These are phyloP conservation scores for Carex arenaria DNA, from an alignment of 202 grass and related monocot species.

Conservation along the genomic window DNA sequence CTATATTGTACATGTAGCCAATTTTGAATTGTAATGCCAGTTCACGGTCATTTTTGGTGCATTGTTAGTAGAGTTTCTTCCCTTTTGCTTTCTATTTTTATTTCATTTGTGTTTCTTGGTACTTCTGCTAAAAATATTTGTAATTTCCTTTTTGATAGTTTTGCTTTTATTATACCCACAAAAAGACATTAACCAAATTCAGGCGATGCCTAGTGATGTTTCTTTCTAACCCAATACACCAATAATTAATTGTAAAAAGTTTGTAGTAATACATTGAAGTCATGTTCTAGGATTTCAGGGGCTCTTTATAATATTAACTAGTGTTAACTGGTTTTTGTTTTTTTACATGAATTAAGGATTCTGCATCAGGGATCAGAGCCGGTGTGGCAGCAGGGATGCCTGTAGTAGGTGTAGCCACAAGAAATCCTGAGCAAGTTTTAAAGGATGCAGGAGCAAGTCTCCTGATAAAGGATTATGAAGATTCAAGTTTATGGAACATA, in stretches of 20 bases:
- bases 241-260: neutral
- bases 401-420: constrained; percentile 53
- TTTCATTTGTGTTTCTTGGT: neutral
- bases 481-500: constrained; percentile 47
- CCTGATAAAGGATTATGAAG: constrained; percentile 59
- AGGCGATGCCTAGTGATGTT: neutral
- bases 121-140: neutral
- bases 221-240: neutral
- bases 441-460: constrained; percentile 60
- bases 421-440: constrained; percentile 72
- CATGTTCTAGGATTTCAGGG: neutral
- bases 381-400: constrained; percentile 71
- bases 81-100: neutral
- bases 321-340: neutral
- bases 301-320: neutral
- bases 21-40: neutral
- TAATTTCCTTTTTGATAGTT: neutral
- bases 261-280: neutral
- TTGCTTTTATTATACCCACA: neutral
- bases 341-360: constrained; percentile 43
- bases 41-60: neutral
- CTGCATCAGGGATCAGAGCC: constrained; percentile 62
- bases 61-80: neutral
- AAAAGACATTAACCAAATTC: neutral
- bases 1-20: neutral